phyloP scores from a whole-genome alignment of 306 rosid genomes.

The Rosa multiflora region DNA sequence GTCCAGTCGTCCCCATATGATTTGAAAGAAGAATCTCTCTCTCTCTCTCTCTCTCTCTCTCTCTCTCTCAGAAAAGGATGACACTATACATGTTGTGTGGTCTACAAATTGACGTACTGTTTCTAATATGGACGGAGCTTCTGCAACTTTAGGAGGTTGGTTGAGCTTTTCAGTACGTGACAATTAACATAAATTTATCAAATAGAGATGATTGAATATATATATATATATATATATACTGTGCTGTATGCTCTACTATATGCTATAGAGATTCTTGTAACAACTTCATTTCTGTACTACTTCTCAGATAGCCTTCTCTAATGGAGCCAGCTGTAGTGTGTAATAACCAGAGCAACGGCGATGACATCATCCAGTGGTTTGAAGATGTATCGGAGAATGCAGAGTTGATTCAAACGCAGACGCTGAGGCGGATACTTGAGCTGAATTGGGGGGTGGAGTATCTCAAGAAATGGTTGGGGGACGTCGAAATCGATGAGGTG shows the following conservation, averaged over 20 bases:
- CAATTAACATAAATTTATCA: background rate
- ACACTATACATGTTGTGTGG: slow-evolving; percentile 45
- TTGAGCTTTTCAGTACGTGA: slow-evolving; percentile 26
- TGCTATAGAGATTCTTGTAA: background rate
- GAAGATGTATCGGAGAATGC: slow-evolving; percentile 59
- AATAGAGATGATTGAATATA: background rate
- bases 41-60: background rate
- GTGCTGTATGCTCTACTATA: background rate
- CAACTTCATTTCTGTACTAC: background rate
- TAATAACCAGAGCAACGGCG: slow-evolving; percentile 19
- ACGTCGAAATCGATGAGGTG: slow-evolving; percentile 46
- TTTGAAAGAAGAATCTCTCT: slow-evolving; percentile 22
- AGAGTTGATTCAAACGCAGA: slow-evolving; percentile 54
- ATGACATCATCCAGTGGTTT: slow-evolving; percentile 66
- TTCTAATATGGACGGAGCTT: slow-evolving; percentile 9
- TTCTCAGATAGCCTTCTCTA: background rate
- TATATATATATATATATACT: background rate
- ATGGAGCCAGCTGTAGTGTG: slow-evolving; percentile 43
- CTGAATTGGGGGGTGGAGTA: slow-evolving; percentile 68
- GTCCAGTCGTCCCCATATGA: slow-evolving; percentile 12
- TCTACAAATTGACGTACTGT: slow-evolving; percentile 33
- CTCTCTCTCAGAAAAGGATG: slow-evolving; percentile 17
- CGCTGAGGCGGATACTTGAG: slow-evolving; percentile 65
- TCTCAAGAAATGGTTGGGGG: slow-evolving; percentile 64
- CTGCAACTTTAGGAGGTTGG: slow-evolving; percentile 17